phyloP scores from a whole-genome alignment of 2,329 filamentous ascomycete genomes.

The Aspergillus calidoustus region DNA sequence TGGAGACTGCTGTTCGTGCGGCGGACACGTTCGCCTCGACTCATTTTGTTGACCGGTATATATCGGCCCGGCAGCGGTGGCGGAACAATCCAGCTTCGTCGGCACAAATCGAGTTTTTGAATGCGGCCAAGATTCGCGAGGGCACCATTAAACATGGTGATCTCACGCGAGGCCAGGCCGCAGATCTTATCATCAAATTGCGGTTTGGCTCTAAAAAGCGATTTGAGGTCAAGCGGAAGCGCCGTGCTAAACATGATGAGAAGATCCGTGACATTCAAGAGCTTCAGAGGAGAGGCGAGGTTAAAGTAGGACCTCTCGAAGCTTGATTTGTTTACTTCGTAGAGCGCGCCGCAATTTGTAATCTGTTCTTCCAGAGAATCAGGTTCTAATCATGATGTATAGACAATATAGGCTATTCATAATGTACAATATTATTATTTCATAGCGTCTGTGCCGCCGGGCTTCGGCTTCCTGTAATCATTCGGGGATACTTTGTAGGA shows the following conservation, averaged over 20 bases:
- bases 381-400: neutral
- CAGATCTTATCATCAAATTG: constrained; percentile 90
- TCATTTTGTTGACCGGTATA: constrained; percentile 69
- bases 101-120: constrained; percentile 52
- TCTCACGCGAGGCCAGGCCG: constrained; percentile 78
- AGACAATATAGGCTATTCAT: neutral
- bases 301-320: constrained; percentile 12
- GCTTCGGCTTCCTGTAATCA: neutral
- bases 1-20: constrained; percentile 78
- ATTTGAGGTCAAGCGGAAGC: constrained; percentile 53
- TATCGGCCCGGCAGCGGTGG: constrained; percentile 71
- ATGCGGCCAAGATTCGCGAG: constrained; percentile 37
- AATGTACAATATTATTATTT: neutral
- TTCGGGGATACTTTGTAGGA: neutral
- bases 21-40: constrained; percentile 78
- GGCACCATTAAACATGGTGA: constrained; percentile 38
- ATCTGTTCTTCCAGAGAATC: too few species aligned
- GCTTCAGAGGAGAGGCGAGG: constrained; percentile 11
- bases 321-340: neutral
- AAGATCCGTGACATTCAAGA: constrained; percentile 15
- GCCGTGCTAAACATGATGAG: constrained; percentile 17
- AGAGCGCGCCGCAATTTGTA: neutral
- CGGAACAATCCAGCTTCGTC: constrained; percentile 65
- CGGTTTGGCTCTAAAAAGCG: constrained; percentile 77
- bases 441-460: neutral